Conservation (phyloP, 495 filamentous ascomycete genomes). For the Aspergillus olivimuriae region DNA sequence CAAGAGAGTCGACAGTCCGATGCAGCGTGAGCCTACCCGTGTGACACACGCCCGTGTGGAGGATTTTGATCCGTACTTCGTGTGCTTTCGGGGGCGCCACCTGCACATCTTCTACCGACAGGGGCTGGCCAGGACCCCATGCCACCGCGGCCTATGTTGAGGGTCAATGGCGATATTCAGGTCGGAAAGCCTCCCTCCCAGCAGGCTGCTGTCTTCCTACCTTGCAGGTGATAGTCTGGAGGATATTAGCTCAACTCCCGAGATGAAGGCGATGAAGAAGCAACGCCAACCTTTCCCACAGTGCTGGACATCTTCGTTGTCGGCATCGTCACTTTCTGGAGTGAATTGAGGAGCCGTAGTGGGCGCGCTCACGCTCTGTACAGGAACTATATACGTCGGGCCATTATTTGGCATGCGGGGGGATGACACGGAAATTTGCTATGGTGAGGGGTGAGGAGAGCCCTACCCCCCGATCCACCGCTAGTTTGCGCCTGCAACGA, state of each 20-base stretch:
- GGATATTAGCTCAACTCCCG: conserved; percentile 6
- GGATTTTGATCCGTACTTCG: conserved; percentile 93
- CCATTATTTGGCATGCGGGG: too few relatives aligned
- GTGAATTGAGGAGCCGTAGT: background rate
- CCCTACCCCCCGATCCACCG: too few relatives aligned
- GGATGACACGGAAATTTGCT: background rate
- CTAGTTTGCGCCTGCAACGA: too few relatives aligned
- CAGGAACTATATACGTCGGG: too few relatives aligned
- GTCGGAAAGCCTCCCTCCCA: too few relatives aligned
- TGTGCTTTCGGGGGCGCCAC: conserved; percentile 86
- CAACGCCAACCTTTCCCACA: conserved; percentile 46
- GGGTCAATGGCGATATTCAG: conserved; percentile 11
- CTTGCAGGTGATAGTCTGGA: conserved; percentile 73
- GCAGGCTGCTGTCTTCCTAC: too few relatives aligned
- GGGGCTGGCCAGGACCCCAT: conserved; percentile 88
- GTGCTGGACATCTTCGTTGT: conserved; percentile 38
- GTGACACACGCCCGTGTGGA: conserved; percentile 97
- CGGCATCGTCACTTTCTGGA: background rate
- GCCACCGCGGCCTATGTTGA: conserved; percentile 75
- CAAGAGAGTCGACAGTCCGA: conserved; percentile 1
- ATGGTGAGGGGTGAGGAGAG: background rate
- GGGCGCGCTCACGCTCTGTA: too few relatives aligned
- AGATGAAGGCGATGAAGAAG: background rate
- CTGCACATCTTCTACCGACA: conserved; percentile 86
- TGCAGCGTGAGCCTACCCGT: conserved; percentile 55